Evolutionary conservation across 2,329 filamentous ascomycete species (phyloP).

Genomic region (Alternaria arborescens): DNA sequence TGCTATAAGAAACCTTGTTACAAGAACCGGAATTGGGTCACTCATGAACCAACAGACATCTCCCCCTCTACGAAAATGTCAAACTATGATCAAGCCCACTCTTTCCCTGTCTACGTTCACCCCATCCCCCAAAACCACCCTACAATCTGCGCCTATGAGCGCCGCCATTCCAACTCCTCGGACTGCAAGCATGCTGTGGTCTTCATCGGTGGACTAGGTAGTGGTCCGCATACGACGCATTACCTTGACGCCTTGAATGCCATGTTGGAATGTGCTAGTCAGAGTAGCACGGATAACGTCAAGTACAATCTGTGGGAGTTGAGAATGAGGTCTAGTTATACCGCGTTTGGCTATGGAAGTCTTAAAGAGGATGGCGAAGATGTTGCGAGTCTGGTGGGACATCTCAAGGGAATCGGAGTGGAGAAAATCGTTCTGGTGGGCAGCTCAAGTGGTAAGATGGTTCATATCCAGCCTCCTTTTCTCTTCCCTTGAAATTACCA

Average conservation of each 20-base stretch:
- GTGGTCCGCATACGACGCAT: constrained; percentile 23
- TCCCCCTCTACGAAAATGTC: neutral
- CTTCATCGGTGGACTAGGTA: constrained; percentile 28
- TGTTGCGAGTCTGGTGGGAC: constrained; percentile 20
- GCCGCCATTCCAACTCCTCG: constrained; percentile 7
- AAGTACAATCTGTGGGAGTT: constrained; percentile 28
- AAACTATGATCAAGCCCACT: neutral
- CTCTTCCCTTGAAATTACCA: neutral
- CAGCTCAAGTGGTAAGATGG: constrained; percentile 1
- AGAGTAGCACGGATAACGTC: neutral
- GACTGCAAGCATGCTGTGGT: constrained; percentile 22
- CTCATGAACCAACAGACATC: neutral
- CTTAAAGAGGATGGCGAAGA: constrained; percentile 27
- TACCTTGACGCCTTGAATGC: constrained; percentile 3
- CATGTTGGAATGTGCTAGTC: neutral
- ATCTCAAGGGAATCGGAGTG: constrained; percentile 12
- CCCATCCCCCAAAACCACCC: constrained; percentile 16
- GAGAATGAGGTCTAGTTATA: constrained; percentile 32
- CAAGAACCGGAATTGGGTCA: neutral
- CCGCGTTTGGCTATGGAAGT: constrained; percentile 28
- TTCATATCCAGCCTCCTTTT: neutral
- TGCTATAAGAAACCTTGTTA: neutral
- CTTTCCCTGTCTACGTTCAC: constrained; percentile 21
- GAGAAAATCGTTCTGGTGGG: constrained; percentile 1
- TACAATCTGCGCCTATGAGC: constrained; percentile 26